Evolutionary conservation across 345 rosid genomes (phyloP).

Genomic region (Garcia nutans): DNA sequence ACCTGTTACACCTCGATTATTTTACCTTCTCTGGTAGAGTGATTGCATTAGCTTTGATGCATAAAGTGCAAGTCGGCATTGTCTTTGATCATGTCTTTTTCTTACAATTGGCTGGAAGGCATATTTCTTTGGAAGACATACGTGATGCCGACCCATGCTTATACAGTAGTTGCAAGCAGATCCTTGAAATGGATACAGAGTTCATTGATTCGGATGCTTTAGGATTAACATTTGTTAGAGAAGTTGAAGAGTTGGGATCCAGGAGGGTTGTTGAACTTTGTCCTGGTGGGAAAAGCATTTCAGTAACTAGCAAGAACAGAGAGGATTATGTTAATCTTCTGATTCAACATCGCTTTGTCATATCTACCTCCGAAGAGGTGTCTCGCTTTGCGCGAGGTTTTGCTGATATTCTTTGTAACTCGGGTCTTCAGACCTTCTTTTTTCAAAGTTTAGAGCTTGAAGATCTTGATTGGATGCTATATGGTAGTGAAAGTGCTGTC

Average conservation of each 20-base stretch:
- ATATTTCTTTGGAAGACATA: slow-evolving; percentile 71
- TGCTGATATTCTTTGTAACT: slow-evolving; percentile 48
- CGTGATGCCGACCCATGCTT: slow-evolving; percentile 74
- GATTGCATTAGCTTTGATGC: slow-evolving; percentile 86
- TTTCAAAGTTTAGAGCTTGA: slow-evolving; percentile 37
- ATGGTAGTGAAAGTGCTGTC: slow-evolving; percentile 65
- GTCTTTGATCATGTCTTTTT: slow-evolving; percentile 84
- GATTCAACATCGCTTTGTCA: slow-evolving; percentile 57
- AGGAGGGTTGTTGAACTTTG: slow-evolving; percentile 64
- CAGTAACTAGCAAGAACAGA: slow-evolving; percentile 80
- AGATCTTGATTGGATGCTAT: slow-evolving; percentile 70
- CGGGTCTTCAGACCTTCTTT: slow-evolving; percentile 33
- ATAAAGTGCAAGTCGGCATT: slow-evolving; percentile 86
- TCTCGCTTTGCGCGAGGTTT: slow-evolving; percentile 65
- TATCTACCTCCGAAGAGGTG: slow-evolving; percentile 67
- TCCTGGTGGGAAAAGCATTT: slow-evolving; percentile 50
- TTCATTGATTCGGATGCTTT: slow-evolving; percentile 74
- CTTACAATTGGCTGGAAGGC: slow-evolving; percentile 63
- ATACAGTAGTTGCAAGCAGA: slow-evolving; percentile 79
- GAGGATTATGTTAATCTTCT: slow-evolving; percentile 65
- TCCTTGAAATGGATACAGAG: slow-evolving; percentile 85
- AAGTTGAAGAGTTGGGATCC: slow-evolving; percentile 78
- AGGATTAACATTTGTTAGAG: slow-evolving; percentile 77
- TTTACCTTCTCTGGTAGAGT: slow-evolving; percentile 85
- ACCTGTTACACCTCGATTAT: slow-evolving; percentile 80